Conservation (phyloP, 192 early-diverging fungal species). For the Dissophora globulifera region DNA sequence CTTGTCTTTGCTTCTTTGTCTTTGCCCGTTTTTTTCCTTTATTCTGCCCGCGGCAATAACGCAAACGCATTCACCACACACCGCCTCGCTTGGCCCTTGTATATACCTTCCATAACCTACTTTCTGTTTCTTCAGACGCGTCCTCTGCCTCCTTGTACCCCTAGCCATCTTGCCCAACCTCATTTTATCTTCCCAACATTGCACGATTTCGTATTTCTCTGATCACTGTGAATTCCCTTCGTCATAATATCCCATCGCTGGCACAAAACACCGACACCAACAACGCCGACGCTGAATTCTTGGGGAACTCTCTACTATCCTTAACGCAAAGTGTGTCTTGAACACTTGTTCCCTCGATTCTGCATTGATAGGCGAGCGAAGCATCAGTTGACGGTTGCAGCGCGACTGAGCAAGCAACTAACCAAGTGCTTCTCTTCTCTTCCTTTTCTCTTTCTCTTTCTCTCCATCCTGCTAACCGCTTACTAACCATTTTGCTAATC, state of each 20-base stretch:
- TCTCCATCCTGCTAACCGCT: constrained; percentile 8
- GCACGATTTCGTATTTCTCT: no score
- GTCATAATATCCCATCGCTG: background rate
- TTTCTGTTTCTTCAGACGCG: background rate
- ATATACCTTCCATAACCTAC: background rate
- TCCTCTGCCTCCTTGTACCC: no score
- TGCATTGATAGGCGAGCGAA: no score
- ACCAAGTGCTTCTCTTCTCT: constrained; percentile 15
- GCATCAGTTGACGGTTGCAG: no score
- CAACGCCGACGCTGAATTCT: no score
- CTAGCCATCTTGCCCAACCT: background rate
- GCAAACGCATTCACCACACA: no score
- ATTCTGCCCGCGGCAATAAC: background rate
- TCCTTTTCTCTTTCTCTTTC: constrained; percentile 9
- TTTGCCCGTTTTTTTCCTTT: background rate
- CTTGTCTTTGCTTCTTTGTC: constrained; percentile 4
- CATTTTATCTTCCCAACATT: background rate
- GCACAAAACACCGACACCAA: background rate
- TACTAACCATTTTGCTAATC: constrained; percentile 2
- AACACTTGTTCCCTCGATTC: background rate
- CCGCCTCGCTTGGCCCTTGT: no score
- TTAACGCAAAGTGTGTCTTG: constrained; percentile 1
- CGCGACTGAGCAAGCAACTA: no score
- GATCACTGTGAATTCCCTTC: background rate
- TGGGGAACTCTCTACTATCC: no score